Evolutionary conservation across 345 rosid genomes (phyloP), one percentile per base, ranked within the genome.

Genomic region (Acer negundo): DNA sequence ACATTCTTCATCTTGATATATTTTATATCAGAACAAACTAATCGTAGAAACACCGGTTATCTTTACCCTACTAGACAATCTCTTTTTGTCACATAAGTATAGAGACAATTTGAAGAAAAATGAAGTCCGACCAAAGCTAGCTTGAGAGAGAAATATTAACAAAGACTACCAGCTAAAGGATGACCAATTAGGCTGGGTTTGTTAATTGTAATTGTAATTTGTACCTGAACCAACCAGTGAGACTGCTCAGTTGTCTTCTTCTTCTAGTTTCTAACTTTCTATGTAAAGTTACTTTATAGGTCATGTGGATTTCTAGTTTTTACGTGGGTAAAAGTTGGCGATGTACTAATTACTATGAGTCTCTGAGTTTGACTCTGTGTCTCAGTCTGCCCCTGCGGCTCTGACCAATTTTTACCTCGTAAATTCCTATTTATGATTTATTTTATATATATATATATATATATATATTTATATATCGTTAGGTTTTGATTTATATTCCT

Each of bases 71-170:
- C 44, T 62, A 51, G 56, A 7, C n/a, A 16, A 15, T 16, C 2
- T 51, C 2, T 26, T 78, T 78, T 78, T 68, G 75, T 73, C 62
- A 80, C 70, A 62, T 66, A 66, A 78, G 68, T 76, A 78, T 38
- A 72, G 15, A 76, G 85, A 72, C 89, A 79, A 67, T 67, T 59
- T 7, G 74, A 69, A 62, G 70, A 44, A 76, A 42, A 74, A 80
- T 80, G 67, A 53, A 76, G 75, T 69, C 56, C 70, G 6, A 35
- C 38, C 38, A 76, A 68, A 75, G 63, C 8, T 51, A 65, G 61
- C 12, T 28, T 24, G 28, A n/a, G 10, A 16, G 16, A 55, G 35
- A 31, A 49, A 44, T 42, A 44, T 35, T 31, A 35, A 56, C 16
- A 44, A 26, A n/a, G 63, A 11, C 28, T 4, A 28, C 53, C 55